Evolutionary conservation across 495 filamentous ascomycete species (phyloP), one percentile per base, ranked within the genome.

Genomic region (Lasiosphaeris hirsuta): DNA sequence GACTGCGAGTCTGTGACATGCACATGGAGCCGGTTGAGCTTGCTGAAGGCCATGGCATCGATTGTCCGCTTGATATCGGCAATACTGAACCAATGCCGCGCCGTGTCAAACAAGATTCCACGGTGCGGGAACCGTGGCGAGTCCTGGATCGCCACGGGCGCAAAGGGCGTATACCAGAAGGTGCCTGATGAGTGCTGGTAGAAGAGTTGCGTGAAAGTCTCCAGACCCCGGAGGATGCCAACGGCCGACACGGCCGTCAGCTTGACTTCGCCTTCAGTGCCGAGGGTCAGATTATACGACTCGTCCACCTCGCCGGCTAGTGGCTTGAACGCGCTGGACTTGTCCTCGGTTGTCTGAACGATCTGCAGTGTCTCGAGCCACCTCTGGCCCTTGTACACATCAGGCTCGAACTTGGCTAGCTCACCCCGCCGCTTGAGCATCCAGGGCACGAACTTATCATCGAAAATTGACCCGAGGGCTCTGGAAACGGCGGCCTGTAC

Each of bases 1-100:
- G 87, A 88, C 66, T 94, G 90, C 18, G 87, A 83, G 65, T 94
- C 90, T 0, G 90, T 92, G 42, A 85, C 79, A 71, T 94, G 90
- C 19, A 92, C 67, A 69, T 93, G 90, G 41, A 92, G 74, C 7
- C 82, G 75, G 69, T 92, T 92, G 72, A 94, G 78, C 75, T 94
- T 92, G 74, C 85, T 90, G 79, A 78, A 86, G 9, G 84, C 67
- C 52, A 90, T 63, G 30, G 85, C 86, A 59, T 92, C 89, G 61
- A 94, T 87, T 37, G 80, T 86, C 48, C 84, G 79, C 54, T 83
- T 71, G 58, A 94, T 84, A 63, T 87, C 79, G 0, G 74, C 59
- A 15, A 86, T 72, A 7, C 82, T 75, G 65, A 84, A 86, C 68
- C 75, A 91, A 63, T 83, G 83, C 39, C 90, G 74, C 6, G 86